Conservation (phyloP, 2,329 filamentous ascomycete species). For the Fusarium drepaniforme region DNA sequence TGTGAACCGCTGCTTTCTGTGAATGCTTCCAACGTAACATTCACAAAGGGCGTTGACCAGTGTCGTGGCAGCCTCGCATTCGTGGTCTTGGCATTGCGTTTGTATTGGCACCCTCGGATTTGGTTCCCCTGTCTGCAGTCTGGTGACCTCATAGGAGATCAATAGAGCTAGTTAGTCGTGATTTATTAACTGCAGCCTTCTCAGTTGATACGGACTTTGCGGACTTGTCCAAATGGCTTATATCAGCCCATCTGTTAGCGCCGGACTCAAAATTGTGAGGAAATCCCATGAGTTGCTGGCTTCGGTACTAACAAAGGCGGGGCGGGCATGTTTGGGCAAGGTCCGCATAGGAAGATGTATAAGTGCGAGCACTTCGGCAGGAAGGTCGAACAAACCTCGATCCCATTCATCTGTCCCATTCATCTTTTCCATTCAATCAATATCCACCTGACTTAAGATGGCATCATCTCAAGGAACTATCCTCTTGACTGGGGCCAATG, state of each 20-base stretch:
- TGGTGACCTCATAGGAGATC: background rate
- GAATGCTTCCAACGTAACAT: background rate
- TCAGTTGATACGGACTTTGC: conserved; percentile 19
- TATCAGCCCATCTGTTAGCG: conserved; percentile 39
- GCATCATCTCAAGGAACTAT: conserved; percentile 46
- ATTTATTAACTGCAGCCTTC: background rate
- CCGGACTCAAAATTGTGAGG: background rate
- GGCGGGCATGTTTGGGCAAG: background rate
- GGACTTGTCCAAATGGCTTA: conserved; percentile 37
- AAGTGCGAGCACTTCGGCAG: conserved; percentile 14
- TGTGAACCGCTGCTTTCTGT: background rate
- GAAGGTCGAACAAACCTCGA: background rate
- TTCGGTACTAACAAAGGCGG: conserved; percentile 28
- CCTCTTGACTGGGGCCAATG: conserved; percentile 54
- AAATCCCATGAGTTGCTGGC: background rate
- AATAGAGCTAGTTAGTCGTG: background rate
- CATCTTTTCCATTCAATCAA: background rate
- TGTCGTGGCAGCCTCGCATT: background rate
- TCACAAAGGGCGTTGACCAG: background rate
- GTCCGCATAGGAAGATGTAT: conserved; percentile 19
- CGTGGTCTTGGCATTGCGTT: background rate
- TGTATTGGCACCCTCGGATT: background rate
- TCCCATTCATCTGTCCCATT: background rate
- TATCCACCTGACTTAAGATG: conserved; percentile 9
- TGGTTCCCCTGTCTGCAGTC: background rate